Percentiles rank a stretch among this genome's conserved stretches.
phyloP scores from a whole-genome alignment of 2,329 filamentous ascomycete species.

The Fusarium nisikadoi region DNA sequence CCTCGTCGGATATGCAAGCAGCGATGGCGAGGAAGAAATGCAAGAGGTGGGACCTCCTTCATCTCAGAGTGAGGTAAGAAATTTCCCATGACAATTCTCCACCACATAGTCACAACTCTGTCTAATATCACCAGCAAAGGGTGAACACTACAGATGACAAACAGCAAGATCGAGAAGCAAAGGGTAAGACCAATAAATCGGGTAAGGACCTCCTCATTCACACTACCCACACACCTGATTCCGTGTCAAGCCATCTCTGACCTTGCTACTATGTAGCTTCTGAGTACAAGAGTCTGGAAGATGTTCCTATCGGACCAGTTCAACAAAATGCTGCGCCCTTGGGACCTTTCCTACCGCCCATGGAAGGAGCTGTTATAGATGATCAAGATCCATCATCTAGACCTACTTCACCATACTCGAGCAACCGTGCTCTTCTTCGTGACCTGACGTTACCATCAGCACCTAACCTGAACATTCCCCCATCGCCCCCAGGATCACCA shows the following conservation, averaged over 20 bases:
- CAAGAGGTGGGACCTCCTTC: constrained; percentile 15
- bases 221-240: neutral
- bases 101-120: neutral
- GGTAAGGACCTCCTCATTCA: constrained; percentile 1
- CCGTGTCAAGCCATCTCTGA: neutral
- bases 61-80: constrained; percentile 22
- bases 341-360: constrained; percentile 53
- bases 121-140: constrained; percentile 20
- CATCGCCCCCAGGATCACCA: constrained; percentile 74
- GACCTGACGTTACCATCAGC: constrained; percentile 78
- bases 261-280: constrained; percentile 8
- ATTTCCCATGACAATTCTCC: neutral
- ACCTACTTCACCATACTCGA: constrained; percentile 73
- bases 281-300: constrained; percentile 12
- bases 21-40: constrained; percentile 59
- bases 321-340: constrained; percentile 48
- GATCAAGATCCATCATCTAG: constrained; percentile 40
- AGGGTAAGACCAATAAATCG: neutral
- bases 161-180: constrained; percentile 1
- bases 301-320: constrained; percentile 44
- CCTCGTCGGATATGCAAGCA: constrained; percentile 63
- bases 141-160: neutral
- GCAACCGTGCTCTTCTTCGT: constrained; percentile 71
- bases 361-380: constrained; percentile 38
- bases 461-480: constrained; percentile 79